Evolutionary conservation across 1,139 yeast species (phyloP).

Genomic region (Yamadazyma epiphylla): DNA sequence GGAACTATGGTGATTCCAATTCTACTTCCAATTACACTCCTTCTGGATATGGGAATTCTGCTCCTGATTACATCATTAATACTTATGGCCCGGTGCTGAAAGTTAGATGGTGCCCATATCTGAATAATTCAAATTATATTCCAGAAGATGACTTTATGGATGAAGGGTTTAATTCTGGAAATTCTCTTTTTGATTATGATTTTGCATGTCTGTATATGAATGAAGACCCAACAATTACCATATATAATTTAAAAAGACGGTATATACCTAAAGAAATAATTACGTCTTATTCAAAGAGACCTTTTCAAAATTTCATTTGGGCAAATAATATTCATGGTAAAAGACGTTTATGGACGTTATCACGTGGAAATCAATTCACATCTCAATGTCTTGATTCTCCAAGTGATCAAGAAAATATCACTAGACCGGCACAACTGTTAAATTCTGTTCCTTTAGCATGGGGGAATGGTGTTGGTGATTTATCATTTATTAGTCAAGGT

Average conservation of each 20-base stretch:
- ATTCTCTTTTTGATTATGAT: conserved; percentile 44
- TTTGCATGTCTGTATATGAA: conserved; percentile 76
- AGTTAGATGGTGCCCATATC: conserved; percentile 60
- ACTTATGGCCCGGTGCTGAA: conserved; percentile 77
- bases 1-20: conserved; percentile 51
- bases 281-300: conserved; percentile 48
- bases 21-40: no score
- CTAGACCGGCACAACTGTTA: conserved; percentile 51
- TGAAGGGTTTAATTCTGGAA: conserved; percentile 2
- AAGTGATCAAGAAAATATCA: conserved; percentile 26
- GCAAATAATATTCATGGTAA: conserved; percentile 21
- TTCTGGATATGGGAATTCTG: conserved; percentile 11
- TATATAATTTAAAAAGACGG: conserved; percentile 72
- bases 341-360: conserved; percentile 38
- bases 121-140: conserved; percentile 9
- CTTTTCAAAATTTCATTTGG: conserved; percentile 45
- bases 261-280: conserved; percentile 71
- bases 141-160: conserved; percentile 6
- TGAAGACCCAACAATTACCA: conserved; percentile 69
- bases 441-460: conserved; percentile 55
- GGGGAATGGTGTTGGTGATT: conserved; percentile 42
- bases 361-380: conserved; percentile 48
- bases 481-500: conserved; percentile 53
- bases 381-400: conserved; percentile 47
- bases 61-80: conserved; percentile 69